phyloP scores from a whole-genome alignment of 1,284 basidiomycete species.

The Moesziomyces aphidis region DNA sequence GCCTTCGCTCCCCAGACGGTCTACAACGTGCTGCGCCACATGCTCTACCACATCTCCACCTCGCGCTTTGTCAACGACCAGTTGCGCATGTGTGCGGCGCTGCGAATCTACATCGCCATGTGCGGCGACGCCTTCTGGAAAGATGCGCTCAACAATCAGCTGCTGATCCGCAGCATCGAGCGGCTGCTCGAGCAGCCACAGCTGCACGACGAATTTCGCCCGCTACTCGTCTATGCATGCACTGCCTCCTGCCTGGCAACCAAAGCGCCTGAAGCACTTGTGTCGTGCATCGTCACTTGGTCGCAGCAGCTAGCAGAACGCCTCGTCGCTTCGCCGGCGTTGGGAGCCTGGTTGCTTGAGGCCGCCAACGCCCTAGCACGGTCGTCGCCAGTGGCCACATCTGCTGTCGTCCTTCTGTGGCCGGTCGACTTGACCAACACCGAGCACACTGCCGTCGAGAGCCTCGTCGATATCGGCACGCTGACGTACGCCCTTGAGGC shows the following conservation, averaged over 20 bases:
- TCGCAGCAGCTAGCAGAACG: conserved; percentile 4
- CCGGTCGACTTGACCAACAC: conserved; percentile 15
- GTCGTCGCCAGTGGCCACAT: conserved; percentile 23
- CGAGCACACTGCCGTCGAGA: conserved; percentile 18
- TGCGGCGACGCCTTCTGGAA: conserved; percentile 25
- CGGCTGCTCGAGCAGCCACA: conserved; percentile 78
- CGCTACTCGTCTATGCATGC: conserved; percentile 72
- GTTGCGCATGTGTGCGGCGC: conserved; percentile 78
- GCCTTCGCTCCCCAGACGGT: conserved; percentile 17
- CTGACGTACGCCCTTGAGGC: conserved; percentile 75
- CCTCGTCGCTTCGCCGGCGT: not conserved
- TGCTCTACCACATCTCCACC: conserved; percentile 77
- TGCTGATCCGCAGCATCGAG: conserved; percentile 77
- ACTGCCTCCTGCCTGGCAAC: conserved; percentile 8
- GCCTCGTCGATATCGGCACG: conserved; percentile 21
- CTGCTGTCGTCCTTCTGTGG: conserved; percentile 24
- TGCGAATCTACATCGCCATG: conserved; percentile 69
- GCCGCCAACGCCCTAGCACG: conserved; percentile 23
- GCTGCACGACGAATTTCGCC: conserved; percentile 77
- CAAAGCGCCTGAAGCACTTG: conserved; percentile 9
- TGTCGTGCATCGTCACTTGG: conserved; percentile 34
- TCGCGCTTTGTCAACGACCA: conserved; percentile 89
- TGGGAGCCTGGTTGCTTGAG: conserved; percentile 22
- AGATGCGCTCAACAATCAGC: conserved; percentile 56
- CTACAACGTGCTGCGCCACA: conserved; percentile 71